Evolutionary conservation across 164 flowering plant genomes (phyloP), one percentile per base, ranked within the genome.

Genomic region (Akebia trifoliata): DNA sequence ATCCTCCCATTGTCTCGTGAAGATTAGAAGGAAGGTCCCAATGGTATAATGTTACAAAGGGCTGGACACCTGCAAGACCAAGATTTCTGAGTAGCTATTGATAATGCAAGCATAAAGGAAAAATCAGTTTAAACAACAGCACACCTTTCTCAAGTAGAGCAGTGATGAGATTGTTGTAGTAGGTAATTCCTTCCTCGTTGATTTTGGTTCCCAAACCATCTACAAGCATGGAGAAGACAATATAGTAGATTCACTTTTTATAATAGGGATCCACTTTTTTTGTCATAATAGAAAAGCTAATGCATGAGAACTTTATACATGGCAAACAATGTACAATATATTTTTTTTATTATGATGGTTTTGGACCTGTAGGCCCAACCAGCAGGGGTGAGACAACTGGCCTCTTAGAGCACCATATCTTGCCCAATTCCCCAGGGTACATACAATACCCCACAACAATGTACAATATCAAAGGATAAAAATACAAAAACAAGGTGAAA

Each of bases 11-110:
- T 53, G 88, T 72, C 59, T 88, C 83, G 12, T 86, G 77, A 60
- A 88, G 94, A 69, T 81, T 66, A 49, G 73, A 70, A 35, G 96
- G 95, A 56, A 91, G 94, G 76, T 91, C 98, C 98, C 96, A 91
- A 53, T 91, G 98, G 50, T 88, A 88, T 53, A 91, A 65, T 35
- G 98, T 88, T 53, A 76, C 74, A 69, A 50, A 84, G 8, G 96
- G 98, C 61, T 80, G 74, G 25, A 91, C 74, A 50, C 90, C 98
- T 91, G 72, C 67, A 75, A 42, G 38, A 59, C 44, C 11, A 73
- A 61, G 34, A 21, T 40, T 20, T 11, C 14, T 3, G 15, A 35
- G 42, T 48, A 55, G 18, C 8, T 40, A 60, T 39, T 28, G 37
- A 6, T 17, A 10, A 6, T 49, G 35, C 8, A 26, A 36, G 15